These are phyloP conservation scores for Aspergillus kassunensis DNA, from an alignment of 495 filamentous ascomycete species.

Conservation along the genomic window DNA sequence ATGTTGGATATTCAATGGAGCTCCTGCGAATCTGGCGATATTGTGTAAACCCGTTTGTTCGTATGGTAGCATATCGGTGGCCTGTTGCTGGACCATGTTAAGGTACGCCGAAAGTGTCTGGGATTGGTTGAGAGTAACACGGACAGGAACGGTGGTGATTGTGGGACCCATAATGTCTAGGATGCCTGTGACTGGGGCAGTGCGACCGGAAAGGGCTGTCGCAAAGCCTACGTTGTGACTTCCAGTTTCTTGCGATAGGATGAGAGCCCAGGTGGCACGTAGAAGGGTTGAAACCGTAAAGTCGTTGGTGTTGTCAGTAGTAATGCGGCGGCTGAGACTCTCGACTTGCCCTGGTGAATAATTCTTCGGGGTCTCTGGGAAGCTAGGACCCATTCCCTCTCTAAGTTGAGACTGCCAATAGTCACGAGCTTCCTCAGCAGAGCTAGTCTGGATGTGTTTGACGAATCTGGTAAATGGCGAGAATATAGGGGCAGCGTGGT, in stretches of 20 bases:
- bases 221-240: slow-evolving; percentile 39
- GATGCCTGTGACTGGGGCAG: slow-evolving; percentile 33
- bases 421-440: slow-evolving; percentile 10
- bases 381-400: slow-evolving; percentile 8
- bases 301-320: not conserved
- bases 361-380: slow-evolving; percentile 4
- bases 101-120: slow-evolving; percentile 28
- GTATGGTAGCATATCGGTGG: slow-evolving; percentile 17
- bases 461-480: slow-evolving; percentile 19
- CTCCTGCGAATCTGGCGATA: not conserved
- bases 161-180: slow-evolving; percentile 41
- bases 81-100: slow-evolving; percentile 28
- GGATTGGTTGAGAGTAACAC: slow-evolving; percentile 20
- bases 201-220: slow-evolving; percentile 35
- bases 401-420: slow-evolving; percentile 7
- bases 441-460: slow-evolving; percentile 13
- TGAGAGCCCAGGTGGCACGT: slow-evolving; percentile 37
- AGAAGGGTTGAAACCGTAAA: slow-evolving; percentile 44
- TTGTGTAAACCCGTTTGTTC: slow-evolving; percentile 15
- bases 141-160: slow-evolving; percentile 35
- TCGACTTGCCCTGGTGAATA: not conserved
- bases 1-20: slow-evolving; percentile 1
- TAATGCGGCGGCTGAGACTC: not conserved
- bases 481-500: not conserved
- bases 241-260: slow-evolving; percentile 29